These are phyloP conservation scores for Pseudogymnoascus pannorum DNA, from an alignment of 2,329 filamentous ascomycete species.

Conservation along the genomic window DNA sequence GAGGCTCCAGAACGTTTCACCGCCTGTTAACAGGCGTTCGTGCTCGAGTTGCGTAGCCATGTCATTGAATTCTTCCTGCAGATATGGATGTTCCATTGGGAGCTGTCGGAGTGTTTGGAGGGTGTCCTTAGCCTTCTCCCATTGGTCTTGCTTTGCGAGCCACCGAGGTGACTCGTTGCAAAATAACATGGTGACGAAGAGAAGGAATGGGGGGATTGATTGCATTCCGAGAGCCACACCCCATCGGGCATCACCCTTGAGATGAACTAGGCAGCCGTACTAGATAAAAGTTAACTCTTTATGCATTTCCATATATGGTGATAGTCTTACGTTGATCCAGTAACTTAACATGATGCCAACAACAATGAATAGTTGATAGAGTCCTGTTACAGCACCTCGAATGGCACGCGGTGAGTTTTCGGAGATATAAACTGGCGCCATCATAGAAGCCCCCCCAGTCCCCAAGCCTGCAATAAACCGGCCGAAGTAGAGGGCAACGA, in stretches of 20 bases:
- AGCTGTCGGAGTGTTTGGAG: constrained; percentile 51
- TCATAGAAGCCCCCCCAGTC: constrained; percentile 31
- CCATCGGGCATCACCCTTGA: constrained; percentile 47
- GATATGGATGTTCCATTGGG: constrained; percentile 43
- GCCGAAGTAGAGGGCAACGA: not conserved
- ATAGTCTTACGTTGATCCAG: not conserved
- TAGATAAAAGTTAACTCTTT: not conserved
- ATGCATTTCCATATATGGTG: not conserved
- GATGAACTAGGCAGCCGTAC: not conserved
- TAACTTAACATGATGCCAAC: not conserved
- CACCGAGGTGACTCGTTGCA: constrained; percentile 60
- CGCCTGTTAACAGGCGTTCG: constrained; percentile 48
- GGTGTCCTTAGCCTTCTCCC: constrained; percentile 52
- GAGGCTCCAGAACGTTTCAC: constrained; percentile 29
- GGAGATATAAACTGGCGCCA: not conserved
- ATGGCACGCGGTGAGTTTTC: not conserved
- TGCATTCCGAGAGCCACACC: constrained; percentile 46
- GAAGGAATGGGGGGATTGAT: constrained; percentile 48
- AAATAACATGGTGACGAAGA: constrained; percentile 52
- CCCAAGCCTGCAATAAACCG: constrained; percentile 39
- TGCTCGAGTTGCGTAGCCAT: constrained; percentile 55
- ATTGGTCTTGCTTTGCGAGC: constrained; percentile 56
- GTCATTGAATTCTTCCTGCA: constrained; percentile 53
- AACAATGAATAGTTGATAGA: constrained; percentile 5
- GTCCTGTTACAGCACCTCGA: not conserved